Evolutionary conservation across 352 stramenopile species (phyloP).

Genomic region (Phytopythium aichiense): DNA sequence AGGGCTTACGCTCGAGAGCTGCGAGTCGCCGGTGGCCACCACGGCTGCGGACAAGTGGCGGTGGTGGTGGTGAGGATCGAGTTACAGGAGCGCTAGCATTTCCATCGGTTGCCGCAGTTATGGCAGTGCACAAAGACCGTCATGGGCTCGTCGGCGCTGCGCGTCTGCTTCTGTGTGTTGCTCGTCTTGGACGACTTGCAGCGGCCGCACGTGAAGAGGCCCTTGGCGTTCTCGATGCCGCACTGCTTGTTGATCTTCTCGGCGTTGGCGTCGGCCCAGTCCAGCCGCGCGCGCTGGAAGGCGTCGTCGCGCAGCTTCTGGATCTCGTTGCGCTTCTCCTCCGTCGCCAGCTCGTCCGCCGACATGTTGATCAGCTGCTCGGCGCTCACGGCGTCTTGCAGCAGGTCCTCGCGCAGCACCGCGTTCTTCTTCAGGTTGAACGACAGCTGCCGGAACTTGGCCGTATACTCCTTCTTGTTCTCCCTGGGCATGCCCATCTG

Average conservation of each 20-base stretch:
- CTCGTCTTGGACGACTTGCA: slow-evolving; percentile 96
- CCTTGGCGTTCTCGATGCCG: slow-evolving; percentile 73
- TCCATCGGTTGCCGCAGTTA: slow-evolving; percentile 96
- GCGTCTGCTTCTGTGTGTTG: slow-evolving; percentile 97
- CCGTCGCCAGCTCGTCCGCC: slow-evolving; percentile 81
- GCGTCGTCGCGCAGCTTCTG: slow-evolving; percentile 78
- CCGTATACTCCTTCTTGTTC: slow-evolving; percentile 88
- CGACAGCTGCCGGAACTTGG: slow-evolving; percentile 84
- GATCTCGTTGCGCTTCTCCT: slow-evolving; percentile 84
- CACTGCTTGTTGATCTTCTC: slow-evolving; percentile 92
- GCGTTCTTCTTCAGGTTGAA: slow-evolving; percentile 92
- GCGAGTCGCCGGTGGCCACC: not conserved
- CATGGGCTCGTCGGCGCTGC: slow-evolving; percentile 97
- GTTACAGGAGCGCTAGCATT: slow-evolving; percentile 61
- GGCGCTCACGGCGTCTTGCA: slow-evolving; percentile 59
- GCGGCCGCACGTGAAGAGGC: slow-evolving; percentile 88
- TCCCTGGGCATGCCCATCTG: slow-evolving; percentile 60
- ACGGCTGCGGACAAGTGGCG: not conserved
- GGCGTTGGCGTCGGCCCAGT: slow-evolving; percentile 89
- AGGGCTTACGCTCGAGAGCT: not conserved
- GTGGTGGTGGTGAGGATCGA: not conserved
- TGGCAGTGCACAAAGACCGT: slow-evolving; percentile 96
- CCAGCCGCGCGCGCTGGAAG: slow-evolving; percentile 79
- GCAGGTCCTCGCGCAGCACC: slow-evolving; percentile 68
- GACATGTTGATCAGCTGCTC: slow-evolving; percentile 82